phyloP scores from a whole-genome alignment of 345 rosid genomes.

The Camelina sativa region DNA sequence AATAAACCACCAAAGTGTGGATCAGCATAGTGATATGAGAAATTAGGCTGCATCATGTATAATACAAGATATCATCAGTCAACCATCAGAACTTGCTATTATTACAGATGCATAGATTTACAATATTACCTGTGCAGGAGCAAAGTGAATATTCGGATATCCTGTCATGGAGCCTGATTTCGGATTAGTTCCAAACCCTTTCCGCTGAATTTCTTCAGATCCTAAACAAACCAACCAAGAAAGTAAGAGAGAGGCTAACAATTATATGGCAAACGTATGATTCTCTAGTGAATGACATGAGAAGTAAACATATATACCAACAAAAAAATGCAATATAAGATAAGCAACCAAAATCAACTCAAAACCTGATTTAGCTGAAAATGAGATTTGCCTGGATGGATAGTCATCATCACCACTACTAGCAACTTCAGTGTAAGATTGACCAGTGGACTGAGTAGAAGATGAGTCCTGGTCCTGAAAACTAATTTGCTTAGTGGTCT shows the following conservation, averaged over 20 bases:
- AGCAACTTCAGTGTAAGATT: conserved; percentile 65
- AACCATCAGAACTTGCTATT: conserved; percentile 14
- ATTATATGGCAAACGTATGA: background rate
- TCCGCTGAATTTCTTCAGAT: conserved; percentile 47
- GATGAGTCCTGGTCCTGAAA: conserved; percentile 73
- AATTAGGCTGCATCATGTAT: conserved; percentile 47
- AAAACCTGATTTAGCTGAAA: conserved; percentile 44
- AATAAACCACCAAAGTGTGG: conserved; percentile 56
- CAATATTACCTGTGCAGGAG: conserved; percentile 53
- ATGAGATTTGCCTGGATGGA: conserved; percentile 38
- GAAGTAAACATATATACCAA: conserved; percentile 5
- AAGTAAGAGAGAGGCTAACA: background rate
- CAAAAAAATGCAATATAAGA: background rate
- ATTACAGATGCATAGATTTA: conserved; percentile 37
- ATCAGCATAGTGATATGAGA: conserved; percentile 59
- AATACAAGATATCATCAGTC: conserved; percentile 21
- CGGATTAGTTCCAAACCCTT: conserved; percentile 46
- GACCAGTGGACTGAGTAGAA: conserved; percentile 73
- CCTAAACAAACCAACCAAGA: conserved; percentile 54
- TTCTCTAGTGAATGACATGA: conserved; percentile 12
- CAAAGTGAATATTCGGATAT: conserved; percentile 53
- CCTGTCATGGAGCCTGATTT: conserved; percentile 49
- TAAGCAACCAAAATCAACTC: conserved; percentile 14
- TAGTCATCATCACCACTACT: conserved; percentile 56
- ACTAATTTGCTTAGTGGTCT: conserved; percentile 50